These are phyloP conservation scores for Nannochloropsis oceanica DNA, from an alignment of 108 stramenopile species.

Conservation along the genomic window DNA sequence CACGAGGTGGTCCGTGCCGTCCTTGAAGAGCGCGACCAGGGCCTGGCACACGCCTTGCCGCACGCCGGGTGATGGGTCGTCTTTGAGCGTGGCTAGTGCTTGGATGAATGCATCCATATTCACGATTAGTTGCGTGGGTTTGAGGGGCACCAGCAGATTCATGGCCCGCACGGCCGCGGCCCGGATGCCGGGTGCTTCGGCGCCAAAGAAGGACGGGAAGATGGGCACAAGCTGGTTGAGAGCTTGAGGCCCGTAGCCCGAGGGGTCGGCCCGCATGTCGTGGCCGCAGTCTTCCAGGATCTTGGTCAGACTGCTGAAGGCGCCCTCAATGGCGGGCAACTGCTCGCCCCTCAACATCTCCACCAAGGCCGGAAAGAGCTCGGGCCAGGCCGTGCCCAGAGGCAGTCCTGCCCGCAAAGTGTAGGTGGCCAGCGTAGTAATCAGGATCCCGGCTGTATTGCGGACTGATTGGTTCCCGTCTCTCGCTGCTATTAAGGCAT, in stretches of 20 bases:
- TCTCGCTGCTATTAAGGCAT: conserved; percentile 12
- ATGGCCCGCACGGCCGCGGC: conserved; percentile 45
- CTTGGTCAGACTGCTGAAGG: conserved; percentile 13
- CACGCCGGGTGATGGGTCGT: conserved; percentile 45
- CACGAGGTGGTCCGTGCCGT: background rate
- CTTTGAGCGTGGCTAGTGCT: conserved; percentile 49
- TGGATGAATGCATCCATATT: conserved; percentile 57
- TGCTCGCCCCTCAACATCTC: conserved; percentile 25
- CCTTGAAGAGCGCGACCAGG: conserved; percentile 50
- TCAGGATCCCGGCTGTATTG: conserved; percentile 20
- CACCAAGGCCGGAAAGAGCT: conserved; percentile 23
- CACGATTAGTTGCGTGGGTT: conserved; percentile 53
- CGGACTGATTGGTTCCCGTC: conserved; percentile 1
- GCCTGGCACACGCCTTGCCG: conserved; percentile 67
- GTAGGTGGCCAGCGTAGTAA: conserved; percentile 18
- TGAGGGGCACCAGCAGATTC: conserved; percentile 39
- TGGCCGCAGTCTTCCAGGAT: conserved; percentile 17
- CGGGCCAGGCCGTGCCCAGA: conserved; percentile 12
- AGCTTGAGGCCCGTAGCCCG: background rate
- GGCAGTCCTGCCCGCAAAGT: background rate
- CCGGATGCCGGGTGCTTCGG: conserved; percentile 30
- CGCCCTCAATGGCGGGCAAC: conserved; percentile 8
- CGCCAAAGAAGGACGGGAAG: conserved; percentile 35
- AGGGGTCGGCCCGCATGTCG: conserved; percentile 14
- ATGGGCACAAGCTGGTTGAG: conserved; percentile 35